A percentile compares a stretch with the other conserved stretches of the same genome.
Evolutionary conservation across 139 green algal species (phyloP).

Genomic region (Micromonas pusilla): DNA sequence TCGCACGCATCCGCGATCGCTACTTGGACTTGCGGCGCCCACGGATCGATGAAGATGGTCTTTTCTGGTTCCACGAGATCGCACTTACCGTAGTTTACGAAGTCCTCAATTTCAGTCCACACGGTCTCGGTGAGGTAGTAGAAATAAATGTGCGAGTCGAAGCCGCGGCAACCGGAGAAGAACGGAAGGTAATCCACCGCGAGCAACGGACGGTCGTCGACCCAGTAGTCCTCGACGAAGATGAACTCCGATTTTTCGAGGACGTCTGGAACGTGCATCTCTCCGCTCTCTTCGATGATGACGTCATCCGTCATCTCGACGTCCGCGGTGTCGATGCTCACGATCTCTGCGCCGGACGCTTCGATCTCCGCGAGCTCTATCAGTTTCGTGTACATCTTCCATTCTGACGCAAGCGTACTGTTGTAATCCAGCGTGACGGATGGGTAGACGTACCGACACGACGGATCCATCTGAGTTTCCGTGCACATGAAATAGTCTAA

Average conservation of each 20-base stretch:
- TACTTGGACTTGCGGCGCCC: background rate
- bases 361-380: background rate
- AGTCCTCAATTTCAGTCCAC: background rate
- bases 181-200: constrained; percentile 24
- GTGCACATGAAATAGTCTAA: constrained; percentile 8
- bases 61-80: background rate
- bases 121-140: constrained; percentile 10
- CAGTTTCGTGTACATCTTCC: constrained; percentile 5
- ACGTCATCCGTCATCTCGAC: background rate
- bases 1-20: background rate
- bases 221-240: constrained; percentile 26
- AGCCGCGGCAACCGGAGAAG: constrained; percentile 20
- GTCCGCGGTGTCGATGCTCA: background rate
- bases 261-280: constrained; percentile 1
- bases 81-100: constrained; percentile 5
- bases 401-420: background rate
- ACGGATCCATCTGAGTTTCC: background rate
- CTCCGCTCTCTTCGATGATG: background rate
- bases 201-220: background rate
- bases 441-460: background rate
- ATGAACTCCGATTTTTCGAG: constrained; percentile 10
- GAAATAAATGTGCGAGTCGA: constrained; percentile 21
- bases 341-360: background rate
- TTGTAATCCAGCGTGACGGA: constrained; percentile 12
- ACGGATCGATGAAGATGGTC: constrained; percentile 29